These are phyloP conservation scores for Nemophila menziesii DNA, from an alignment of 257 asterid genomes.

Conservation along the genomic window DNA sequence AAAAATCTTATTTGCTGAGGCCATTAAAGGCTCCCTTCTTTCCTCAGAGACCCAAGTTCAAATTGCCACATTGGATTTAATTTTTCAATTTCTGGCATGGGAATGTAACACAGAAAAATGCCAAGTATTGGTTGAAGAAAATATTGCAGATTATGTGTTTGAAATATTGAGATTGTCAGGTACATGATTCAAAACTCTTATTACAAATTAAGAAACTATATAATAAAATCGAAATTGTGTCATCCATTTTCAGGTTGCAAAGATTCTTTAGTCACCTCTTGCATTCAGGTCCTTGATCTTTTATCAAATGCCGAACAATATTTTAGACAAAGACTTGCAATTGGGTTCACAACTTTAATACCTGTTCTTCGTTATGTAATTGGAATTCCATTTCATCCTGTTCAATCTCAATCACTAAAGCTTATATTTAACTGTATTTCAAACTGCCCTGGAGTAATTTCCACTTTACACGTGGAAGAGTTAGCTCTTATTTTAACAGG, in stretches of 20 bases:
- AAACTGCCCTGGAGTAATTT: conserved; percentile 66
- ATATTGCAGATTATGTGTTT: conserved; percentile 74
- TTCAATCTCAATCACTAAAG: conserved; percentile 50
- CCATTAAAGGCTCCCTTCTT: conserved; percentile 84
- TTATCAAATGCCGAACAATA: conserved; percentile 57
- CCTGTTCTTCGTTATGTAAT: conserved; percentile 64
- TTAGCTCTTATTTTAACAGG: conserved; percentile 43
- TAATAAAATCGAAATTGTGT: too few species aligned
- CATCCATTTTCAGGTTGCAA: conserved; percentile 34
- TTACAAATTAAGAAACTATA: too few species aligned
- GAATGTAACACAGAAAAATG: conserved; percentile 35
- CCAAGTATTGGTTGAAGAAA: conserved; percentile 58
- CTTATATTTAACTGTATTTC: conserved; percentile 53
- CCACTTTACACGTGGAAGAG: conserved; percentile 51
- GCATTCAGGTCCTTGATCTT: conserved; percentile 74
- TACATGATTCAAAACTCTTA: conserved; percentile 10
- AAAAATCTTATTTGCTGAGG: conserved; percentile 82
- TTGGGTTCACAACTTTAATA: conserved; percentile 76
- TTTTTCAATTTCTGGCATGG: conserved; percentile 45
- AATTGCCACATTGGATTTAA: conserved; percentile 59
- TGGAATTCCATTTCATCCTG: conserved; percentile 77
- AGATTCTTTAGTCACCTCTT: conserved; percentile 65
- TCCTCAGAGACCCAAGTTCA: conserved; percentile 90
- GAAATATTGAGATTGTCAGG: conserved; percentile 89
- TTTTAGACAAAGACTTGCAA: conserved; percentile 62